phyloP scores from a whole-genome alignment of 2,329 filamentous ascomycete genomes.

The Hypoxylon sp. region DNA sequence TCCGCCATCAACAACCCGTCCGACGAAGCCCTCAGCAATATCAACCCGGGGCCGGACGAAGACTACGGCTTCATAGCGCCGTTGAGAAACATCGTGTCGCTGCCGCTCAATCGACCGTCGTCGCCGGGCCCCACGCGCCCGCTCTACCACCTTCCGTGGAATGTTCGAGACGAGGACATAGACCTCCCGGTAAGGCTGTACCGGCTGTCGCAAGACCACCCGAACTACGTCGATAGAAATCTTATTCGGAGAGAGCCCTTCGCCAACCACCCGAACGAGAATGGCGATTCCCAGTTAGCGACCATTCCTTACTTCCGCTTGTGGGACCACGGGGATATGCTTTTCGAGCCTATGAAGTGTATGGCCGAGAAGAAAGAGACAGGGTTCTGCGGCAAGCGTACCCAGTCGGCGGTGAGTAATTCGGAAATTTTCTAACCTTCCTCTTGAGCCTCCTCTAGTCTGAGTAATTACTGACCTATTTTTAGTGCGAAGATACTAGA shows the following conservation, averaged over 20 bases:
- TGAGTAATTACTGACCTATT: neutral
- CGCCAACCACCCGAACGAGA: slow-evolving; percentile 9
- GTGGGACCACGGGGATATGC: slow-evolving; percentile 11
- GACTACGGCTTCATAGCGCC: slow-evolving; percentile 3
- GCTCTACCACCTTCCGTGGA: slow-evolving; percentile 11
- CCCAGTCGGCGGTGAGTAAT: neutral
- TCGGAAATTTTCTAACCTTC: neutral
- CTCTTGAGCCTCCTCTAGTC: neutral
- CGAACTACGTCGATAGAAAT: neutral
- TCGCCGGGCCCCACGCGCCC: slow-evolving; percentile 24
- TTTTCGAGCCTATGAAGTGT: neutral
- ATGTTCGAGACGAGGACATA: neutral
- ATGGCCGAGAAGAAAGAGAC: neutral
- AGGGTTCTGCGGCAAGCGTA: neutral
- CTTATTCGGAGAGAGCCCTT: slow-evolving; percentile 14
- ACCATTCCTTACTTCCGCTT: slow-evolving; percentile 19
- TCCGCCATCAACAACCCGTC: neutral
- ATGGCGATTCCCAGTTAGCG: slow-evolving; percentile 2
- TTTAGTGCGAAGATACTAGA: slow-evolving; percentile 26
- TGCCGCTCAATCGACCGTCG: neutral
- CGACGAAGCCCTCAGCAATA: neutral
- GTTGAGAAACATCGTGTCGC: neutral
- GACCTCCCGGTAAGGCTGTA: neutral
- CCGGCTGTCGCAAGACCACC: neutral
- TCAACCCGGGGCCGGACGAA: slow-evolving; percentile 3